Conservation (phyloP, 371 early-diverging fungal species). For the Quaeritorhiza haematococci region DNA sequence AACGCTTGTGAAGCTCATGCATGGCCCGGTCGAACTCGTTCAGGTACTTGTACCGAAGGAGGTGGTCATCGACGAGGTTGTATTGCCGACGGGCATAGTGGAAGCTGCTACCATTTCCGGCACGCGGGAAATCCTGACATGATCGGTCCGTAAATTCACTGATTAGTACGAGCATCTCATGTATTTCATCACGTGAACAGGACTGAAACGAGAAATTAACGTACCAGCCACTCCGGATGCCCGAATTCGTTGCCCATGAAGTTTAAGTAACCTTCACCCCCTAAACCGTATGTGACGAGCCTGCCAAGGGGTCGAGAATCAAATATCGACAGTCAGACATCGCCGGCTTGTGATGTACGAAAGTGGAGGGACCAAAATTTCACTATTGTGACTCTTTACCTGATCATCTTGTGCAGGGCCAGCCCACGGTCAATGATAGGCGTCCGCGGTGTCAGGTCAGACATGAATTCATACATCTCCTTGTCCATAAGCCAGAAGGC, state of each 20-base stretch:
- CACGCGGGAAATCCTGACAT: slow-evolving; percentile 82
- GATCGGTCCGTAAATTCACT: not conserved
- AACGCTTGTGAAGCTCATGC: slow-evolving; percentile 64
- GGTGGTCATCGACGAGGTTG: slow-evolving; percentile 79
- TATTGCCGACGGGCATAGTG: slow-evolving; percentile 93
- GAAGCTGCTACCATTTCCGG: slow-evolving; percentile 82
- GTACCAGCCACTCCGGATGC: slow-evolving; percentile 91
- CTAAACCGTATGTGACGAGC: slow-evolving; percentile 79
- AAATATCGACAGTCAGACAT: slow-evolving; percentile 1
- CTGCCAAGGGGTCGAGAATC: slow-evolving; percentile 2
- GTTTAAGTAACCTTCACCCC: slow-evolving; percentile 93
- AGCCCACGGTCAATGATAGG: slow-evolving; percentile 91
- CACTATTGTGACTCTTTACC: slow-evolving; percentile 24
- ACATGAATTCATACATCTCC: slow-evolving; percentile 96
- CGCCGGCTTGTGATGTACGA: not conserved
- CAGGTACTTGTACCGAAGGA: slow-evolving; percentile 87
- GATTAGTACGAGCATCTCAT: slow-evolving; percentile 3
- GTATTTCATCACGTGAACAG: not conserved
- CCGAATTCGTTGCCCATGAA: slow-evolving; percentile 98
- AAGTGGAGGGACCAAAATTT: not conserved
- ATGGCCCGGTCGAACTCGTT: slow-evolving; percentile 85
- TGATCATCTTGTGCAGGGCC: slow-evolving; percentile 92
- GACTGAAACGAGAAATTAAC: not conserved
- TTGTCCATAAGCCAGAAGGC: slow-evolving; percentile 98
- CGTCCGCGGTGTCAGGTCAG: slow-evolving; percentile 70